Base-by-base conservation (phyloP, 306 rosid species). In the Malus orientalis region DNA sequence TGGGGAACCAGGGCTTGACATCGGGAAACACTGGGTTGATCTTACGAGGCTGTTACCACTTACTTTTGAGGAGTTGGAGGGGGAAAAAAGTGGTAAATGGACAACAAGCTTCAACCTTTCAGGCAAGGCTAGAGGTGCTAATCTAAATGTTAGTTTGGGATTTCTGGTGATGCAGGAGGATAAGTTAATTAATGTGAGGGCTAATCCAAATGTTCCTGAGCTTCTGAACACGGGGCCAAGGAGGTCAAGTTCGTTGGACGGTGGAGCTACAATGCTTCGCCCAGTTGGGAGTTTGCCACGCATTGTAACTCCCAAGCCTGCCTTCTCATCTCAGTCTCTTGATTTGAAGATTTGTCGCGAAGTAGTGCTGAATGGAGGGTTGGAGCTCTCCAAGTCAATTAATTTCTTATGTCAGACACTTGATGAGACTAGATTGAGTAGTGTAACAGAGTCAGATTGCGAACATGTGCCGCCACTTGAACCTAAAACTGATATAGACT, bases 101-200 rank as follows among this genome's bases (percentile, higher is more conserved):
- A 87, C 85, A 14, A 89, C 94, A 2, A 93, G 89, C 85, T 93
- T 93, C 71, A 84, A 81, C 69, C 88, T 93, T 79, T 79, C 85
- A 2, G 97, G 91, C 64, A 89, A 85, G 76, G 96, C 94, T 33
- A 79, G 71, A 68, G 97, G 97, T 76, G 96, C 93, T 76, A 84
- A 27, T 70, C 73, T 90, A 29, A 86, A 87, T 73, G 96, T 86
- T 72, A 89, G 97, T 87, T 87, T 93, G 77, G 85, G 96, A 53
- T 93, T 86, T 84, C 84, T 73, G 81, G 86, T 87, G 12, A 75
- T 78, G 75, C 88, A 57, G 69, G 86, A 57, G 69, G 86, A 82
- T 16, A 86, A 80, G 74, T 76, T 80, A 33, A 82, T 38, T 51
- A 79, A 83, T 75, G 74, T 76, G 74, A 85, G 85, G 58, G 83